These are phyloP conservation scores for Gigaspora rosea DNA, from an alignment of 192 early-diverging fungal genomes.

Conservation along the genomic window DNA sequence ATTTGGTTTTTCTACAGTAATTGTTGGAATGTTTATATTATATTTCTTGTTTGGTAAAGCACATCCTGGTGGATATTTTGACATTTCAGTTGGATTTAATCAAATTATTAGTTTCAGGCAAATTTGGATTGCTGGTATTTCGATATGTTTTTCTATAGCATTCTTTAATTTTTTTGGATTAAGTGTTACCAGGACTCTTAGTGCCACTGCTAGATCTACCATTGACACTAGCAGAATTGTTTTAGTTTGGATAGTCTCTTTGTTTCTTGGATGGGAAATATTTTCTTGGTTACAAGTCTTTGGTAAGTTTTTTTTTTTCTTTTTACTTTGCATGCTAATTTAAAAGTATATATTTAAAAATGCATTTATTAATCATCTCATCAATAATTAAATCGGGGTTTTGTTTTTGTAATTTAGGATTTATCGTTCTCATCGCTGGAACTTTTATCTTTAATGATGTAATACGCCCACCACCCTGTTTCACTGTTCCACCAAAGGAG, in stretches of 20 bases:
- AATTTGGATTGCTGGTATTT: slow-evolving; percentile 74
- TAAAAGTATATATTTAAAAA: slow-evolving; percentile 49
- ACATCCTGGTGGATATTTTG: slow-evolving; percentile 80
- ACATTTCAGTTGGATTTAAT: slow-evolving; percentile 71
- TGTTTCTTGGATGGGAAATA: slow-evolving; percentile 92
- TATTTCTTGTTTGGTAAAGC: slow-evolving; percentile 68
- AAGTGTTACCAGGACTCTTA: slow-evolving; percentile 81
- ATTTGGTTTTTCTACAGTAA: slow-evolving; percentile 79
- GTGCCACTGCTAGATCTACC: slow-evolving; percentile 89
- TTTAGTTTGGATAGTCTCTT: slow-evolving; percentile 92
- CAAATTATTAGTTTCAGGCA: slow-evolving; percentile 65
- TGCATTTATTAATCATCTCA: slow-evolving; percentile 15
- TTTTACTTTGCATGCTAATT: background rate
- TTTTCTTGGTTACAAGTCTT: slow-evolving; percentile 93
- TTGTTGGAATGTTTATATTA: slow-evolving; percentile 72
- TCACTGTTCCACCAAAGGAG: slow-evolving; percentile 33
- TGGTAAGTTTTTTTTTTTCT: slow-evolving; percentile 58
- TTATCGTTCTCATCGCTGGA: slow-evolving; percentile 69
- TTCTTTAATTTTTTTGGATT: slow-evolving; percentile 97
- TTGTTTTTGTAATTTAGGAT: slow-evolving; percentile 37
- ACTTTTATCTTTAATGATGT: slow-evolving; percentile 93
- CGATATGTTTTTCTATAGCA: slow-evolving; percentile 89
- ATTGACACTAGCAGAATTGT: slow-evolving; percentile 96
- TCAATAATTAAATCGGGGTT: slow-evolving; percentile 4
- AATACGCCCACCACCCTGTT: slow-evolving; percentile 60